phyloP scores from a whole-genome alignment of 148 eudicot genomes.

The Camellia sinensis region DNA sequence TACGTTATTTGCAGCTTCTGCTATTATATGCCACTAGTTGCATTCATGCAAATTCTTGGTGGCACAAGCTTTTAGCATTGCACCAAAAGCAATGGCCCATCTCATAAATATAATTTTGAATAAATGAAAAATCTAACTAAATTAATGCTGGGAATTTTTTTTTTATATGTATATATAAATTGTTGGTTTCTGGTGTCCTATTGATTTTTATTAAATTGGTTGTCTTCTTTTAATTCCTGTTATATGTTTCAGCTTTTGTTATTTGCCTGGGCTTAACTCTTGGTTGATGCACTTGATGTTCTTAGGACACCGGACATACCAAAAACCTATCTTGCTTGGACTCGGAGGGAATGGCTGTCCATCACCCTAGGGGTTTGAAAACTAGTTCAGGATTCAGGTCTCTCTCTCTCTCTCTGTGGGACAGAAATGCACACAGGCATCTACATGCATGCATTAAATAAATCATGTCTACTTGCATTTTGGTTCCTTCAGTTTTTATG shows the following conservation, averaged over 20 bases:
- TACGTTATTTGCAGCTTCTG: slow-evolving; percentile 1
- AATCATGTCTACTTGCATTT: not conserved
- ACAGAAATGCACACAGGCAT: not conserved
- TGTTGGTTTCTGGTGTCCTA: not conserved
- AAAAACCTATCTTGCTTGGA: slow-evolving; percentile 27
- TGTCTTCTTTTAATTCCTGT: not conserved
- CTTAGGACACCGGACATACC: slow-evolving; percentile 34
- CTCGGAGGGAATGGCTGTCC: slow-evolving; percentile 12
- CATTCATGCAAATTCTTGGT: not conserved
- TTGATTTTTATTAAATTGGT: not conserved
- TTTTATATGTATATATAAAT: not conserved
- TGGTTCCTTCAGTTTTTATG: not conserved
- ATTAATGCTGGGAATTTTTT: not conserved
- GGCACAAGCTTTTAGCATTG: not conserved
- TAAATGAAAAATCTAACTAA: not conserved
- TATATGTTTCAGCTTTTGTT: not conserved
- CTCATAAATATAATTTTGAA: not conserved
- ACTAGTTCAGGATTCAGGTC: slow-evolving; percentile 24
- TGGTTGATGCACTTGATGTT: slow-evolving; percentile 14
- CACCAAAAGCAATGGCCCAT: not conserved
- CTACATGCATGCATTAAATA: not conserved
- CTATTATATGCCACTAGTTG: not conserved
- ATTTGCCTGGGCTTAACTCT: not conserved
- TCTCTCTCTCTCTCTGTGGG: slow-evolving; percentile 15
- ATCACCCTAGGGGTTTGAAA: slow-evolving; percentile 23